These are phyloP conservation scores for Cucurbita moschata DNA, from an alignment of 306 rosid species.

Conservation along the genomic window DNA sequence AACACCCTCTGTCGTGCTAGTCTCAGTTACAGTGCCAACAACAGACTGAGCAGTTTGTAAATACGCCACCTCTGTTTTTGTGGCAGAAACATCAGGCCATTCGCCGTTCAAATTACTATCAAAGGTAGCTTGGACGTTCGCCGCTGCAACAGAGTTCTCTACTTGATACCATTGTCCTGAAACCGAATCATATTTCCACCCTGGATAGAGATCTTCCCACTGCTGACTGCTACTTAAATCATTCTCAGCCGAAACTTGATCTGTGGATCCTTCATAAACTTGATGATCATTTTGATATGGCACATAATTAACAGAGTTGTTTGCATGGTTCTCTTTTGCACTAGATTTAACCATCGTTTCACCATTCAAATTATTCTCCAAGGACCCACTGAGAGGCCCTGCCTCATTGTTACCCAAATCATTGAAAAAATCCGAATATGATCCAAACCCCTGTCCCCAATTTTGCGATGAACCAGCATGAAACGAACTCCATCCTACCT, in stretches of 20 bases:
- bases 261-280: conserved; percentile 24
- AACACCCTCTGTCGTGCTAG: conserved; percentile 30
- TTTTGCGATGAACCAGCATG: conserved; percentile 36
- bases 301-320: conserved; percentile 14
- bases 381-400: conserved; percentile 15
- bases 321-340: conserved; percentile 18
- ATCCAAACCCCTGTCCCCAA: conserved; percentile 39
- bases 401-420: conserved; percentile 42
- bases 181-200: conserved; percentile 56
- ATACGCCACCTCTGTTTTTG: conserved; percentile 29
- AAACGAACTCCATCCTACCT: conserved; percentile 72
- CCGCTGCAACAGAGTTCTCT: conserved; percentile 21
- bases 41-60: conserved; percentile 35
- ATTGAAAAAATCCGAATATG: conserved; percentile 60
- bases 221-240: conserved; percentile 42
- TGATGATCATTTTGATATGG: conserved; percentile 36
- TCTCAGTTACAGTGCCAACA: conserved; percentile 36
- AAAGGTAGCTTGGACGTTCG: conserved; percentile 17
- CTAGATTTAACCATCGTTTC: conserved; percentile 11
- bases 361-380: conserved; percentile 9
- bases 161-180: conserved; percentile 69
- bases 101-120: conserved; percentile 20
- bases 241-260: conserved; percentile 22
- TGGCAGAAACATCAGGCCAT: conserved; percentile 29
- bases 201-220: conserved; percentile 75